phyloP scores from a whole-genome alignment of 768 basidiomycete genomes.

The Steccherinum ochraceum region DNA sequence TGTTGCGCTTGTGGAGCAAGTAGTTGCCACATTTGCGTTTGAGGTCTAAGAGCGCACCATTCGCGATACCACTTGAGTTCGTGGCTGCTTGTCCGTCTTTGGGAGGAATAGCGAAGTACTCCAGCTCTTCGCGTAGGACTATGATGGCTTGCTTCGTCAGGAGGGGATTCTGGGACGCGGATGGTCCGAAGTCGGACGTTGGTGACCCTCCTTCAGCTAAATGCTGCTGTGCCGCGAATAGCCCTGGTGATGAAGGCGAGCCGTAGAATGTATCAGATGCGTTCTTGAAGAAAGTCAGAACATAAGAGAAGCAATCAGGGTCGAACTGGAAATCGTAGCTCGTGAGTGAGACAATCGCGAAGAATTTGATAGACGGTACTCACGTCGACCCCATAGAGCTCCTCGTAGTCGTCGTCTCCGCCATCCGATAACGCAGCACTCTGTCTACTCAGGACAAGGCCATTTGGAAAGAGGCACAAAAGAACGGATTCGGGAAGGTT shows the following conservation, averaged over 20 bases:
- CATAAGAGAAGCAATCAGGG: conserved; percentile 92
- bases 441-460: conserved; percentile 87
- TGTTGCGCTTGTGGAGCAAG: conserved; percentile 83
- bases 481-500: conserved; percentile 96
- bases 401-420: conserved; percentile 77
- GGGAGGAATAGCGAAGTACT: conserved; percentile 95
- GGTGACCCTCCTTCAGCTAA: conserved; percentile 62
- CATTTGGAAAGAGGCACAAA: conserved; percentile 95
- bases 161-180: conserved; percentile 82
- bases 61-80: conserved; percentile 76
- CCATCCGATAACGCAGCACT: conserved; percentile 69
- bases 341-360: conserved; percentile 11
- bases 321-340: conserved; percentile 74
- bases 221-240: conserved; percentile 74
- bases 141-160: conserved; percentile 97
- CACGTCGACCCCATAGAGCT: conserved; percentile 95
- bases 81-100: conserved; percentile 55
- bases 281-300: conserved; percentile 85
- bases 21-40: conserved; percentile 85
- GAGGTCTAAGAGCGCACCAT: conserved; percentile 67
- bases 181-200: conserved; percentile 51
- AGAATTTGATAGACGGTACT: conserved; percentile 29
- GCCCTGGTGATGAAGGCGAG: conserved; percentile 60
- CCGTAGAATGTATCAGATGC: conserved; percentile 94
- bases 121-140: conserved; percentile 94